Conservation (phyloP, 2,329 filamentous ascomycete species). For the Grosmannia clavigera region DNA sequence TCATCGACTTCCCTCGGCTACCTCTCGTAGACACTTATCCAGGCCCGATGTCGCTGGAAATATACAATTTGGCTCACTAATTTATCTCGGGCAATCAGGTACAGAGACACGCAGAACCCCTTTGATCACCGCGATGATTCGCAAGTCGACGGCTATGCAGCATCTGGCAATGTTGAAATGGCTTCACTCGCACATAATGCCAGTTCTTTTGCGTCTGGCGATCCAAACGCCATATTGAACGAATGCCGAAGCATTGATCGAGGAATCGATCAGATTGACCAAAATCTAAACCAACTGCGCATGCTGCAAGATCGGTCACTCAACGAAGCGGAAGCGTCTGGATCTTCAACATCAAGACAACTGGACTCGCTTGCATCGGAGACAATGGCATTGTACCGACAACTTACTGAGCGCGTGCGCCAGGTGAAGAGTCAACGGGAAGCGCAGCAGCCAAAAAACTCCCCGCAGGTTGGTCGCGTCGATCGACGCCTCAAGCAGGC, state of each 20-base stretch:
- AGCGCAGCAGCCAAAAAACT: slow-evolving; percentile 59
- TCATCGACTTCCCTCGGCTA: background rate
- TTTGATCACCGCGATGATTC: slow-evolving; percentile 41
- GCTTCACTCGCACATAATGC: slow-evolving; percentile 46
- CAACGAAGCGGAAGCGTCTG: slow-evolving; percentile 58
- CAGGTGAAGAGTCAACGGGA: slow-evolving; percentile 66
- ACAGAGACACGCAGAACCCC: slow-evolving; percentile 42
- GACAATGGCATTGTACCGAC: slow-evolving; percentile 73
- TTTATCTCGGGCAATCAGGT: slow-evolving; percentile 26
- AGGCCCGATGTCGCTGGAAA: background rate
- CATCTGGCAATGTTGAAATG: slow-evolving; percentile 55
- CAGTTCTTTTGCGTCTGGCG: slow-evolving; percentile 29
- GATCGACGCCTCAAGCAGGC: slow-evolving; percentile 69
- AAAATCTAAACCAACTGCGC: slow-evolving; percentile 59
- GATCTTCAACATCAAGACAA: slow-evolving; percentile 52
- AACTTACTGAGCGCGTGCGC: slow-evolving; percentile 67
- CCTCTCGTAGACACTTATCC: background rate
- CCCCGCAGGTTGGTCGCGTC: slow-evolving; percentile 67
- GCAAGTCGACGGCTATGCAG: slow-evolving; percentile 25
- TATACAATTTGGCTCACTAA: slow-evolving; percentile 15
- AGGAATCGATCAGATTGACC: slow-evolving; percentile 62
- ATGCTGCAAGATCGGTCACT: slow-evolving; percentile 60
- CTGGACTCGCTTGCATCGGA: slow-evolving; percentile 64
- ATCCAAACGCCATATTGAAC: slow-evolving; percentile 71
- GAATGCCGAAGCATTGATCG: slow-evolving; percentile 71